Percentiles rank a stretch among this genome's conserved stretches.
phyloP scores from a whole-genome alignment of 2,329 filamentous ascomycete genomes.

The Aspergillus luchuensis region DNA sequence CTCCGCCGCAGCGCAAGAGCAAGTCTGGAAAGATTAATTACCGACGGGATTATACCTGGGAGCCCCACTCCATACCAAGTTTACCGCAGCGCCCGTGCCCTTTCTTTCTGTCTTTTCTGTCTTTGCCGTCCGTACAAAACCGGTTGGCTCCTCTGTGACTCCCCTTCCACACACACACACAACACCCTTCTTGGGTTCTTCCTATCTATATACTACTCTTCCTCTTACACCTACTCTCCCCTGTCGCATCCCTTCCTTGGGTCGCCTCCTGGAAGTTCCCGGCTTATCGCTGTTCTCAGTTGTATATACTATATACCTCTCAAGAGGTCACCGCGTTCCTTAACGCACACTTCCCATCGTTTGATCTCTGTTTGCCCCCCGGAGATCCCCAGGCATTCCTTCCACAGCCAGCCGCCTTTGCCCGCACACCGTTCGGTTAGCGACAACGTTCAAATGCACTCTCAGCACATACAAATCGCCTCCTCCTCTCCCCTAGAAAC shows the following conservation, averaged over 20 bases:
- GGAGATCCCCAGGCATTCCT: slow-evolving; percentile 2
- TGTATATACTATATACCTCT: neutral
- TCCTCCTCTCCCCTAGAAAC: slow-evolving; percentile 45
- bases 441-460: slow-evolving; percentile 49
- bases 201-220: neutral
- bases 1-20: slow-evolving; percentile 4
- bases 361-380: slow-evolving; percentile 6
- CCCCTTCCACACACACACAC: neutral
- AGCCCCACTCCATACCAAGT: neutral
- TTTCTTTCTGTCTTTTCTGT: neutral
- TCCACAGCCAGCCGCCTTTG: slow-evolving; percentile 16
- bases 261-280: neutral
- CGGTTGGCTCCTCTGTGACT: slow-evolving; percentile 2
- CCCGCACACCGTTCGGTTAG: slow-evolving; percentile 24
- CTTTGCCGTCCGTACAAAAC: slow-evolving; percentile 15
- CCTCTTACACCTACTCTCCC: neutral
- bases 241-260: slow-evolving; percentile 2
- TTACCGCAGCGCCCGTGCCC: neutral
- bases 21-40: neutral
- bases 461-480: slow-evolving; percentile 40
- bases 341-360: neutral
- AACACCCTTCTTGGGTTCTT: slow-evolving; percentile 5
- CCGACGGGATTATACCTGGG: neutral
- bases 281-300: neutral
- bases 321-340: neutral